Evolutionary conservation across 352 stramenopile species (phyloP).

Genomic region (Phytopythium boreale): DNA sequence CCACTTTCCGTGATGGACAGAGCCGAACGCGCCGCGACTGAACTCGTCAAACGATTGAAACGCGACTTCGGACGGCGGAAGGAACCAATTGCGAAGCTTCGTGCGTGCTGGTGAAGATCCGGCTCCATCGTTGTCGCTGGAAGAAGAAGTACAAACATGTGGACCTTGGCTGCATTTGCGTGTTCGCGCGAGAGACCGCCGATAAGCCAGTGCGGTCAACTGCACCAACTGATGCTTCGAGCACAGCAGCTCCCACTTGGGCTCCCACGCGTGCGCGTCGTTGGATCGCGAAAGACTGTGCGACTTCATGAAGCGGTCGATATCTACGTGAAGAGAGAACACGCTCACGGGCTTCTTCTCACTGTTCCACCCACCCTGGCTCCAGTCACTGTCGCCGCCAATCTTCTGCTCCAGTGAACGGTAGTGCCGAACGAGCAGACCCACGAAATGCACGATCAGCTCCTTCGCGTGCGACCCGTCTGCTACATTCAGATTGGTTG

Average conservation of each 20-base stretch:
- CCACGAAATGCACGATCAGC: background rate
- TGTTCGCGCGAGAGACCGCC: too few species aligned
- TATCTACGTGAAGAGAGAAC: background rate
- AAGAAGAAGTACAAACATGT: too few species aligned
- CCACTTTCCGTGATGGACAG: slow-evolving; percentile 13
- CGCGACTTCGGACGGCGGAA: background rate
- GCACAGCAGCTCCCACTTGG: background rate
- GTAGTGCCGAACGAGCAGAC: background rate
- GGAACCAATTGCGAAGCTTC: background rate
- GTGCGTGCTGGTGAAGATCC: background rate
- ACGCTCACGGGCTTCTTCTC: background rate
- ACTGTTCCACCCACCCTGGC: background rate
- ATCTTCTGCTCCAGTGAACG: background rate
- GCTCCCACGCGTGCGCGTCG: background rate
- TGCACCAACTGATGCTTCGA: background rate
- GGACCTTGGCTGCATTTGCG: too few species aligned
- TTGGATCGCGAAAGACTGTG: background rate
- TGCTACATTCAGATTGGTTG: background rate
- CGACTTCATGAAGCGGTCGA: background rate
- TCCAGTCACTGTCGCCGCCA: background rate
- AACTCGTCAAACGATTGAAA: background rate
- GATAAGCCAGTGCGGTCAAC: background rate
- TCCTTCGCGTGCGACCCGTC: background rate
- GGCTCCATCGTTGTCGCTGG: background rate
- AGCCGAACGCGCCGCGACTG: slow-evolving; percentile 12